phyloP scores from a whole-genome alignment of 257 asterid species.

The Scutellaria galericulata region DNA sequence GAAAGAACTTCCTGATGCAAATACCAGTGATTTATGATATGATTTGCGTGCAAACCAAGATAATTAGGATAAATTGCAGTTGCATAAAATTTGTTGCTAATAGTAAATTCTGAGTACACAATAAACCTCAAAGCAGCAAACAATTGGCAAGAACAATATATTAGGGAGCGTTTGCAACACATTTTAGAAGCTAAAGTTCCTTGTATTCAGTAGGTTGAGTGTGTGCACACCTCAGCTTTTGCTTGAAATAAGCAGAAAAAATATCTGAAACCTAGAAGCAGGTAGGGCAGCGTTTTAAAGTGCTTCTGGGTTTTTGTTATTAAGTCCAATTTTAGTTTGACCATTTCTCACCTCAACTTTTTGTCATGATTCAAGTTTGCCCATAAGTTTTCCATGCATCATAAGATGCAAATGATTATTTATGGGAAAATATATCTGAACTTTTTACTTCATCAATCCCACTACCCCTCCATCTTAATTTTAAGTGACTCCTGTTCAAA shows the following conservation, averaged over 20 bases:
- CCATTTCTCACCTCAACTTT: neutral
- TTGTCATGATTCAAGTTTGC: neutral
- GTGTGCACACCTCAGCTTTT: neutral
- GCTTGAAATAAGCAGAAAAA: neutral
- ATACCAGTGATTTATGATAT: neutral
- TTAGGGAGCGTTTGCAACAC: neutral
- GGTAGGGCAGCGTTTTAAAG: neutral
- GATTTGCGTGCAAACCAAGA: constrained; percentile 5
- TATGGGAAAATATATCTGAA: neutral
- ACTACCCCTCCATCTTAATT: constrained; percentile 13
- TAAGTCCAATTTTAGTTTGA: neutral
- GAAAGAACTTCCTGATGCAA: constrained; percentile 15
- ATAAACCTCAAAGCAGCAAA: constrained; percentile 26
- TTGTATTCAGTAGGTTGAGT: neutral
- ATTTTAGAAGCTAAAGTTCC: neutral
- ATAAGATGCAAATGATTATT: neutral
- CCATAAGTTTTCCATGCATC: neutral
- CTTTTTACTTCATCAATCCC: neutral
- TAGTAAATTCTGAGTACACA: constrained; percentile 5
- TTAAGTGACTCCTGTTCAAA: constrained; percentile 3
- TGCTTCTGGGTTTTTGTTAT: neutral
- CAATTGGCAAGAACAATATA: neutral
- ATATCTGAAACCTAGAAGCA: neutral
- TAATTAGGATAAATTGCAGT: constrained; percentile 5
- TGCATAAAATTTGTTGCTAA: neutral